Conservation (phyloP, 768 basidiomycete species). For the Tylopilus vinaceipallidus region DNA sequence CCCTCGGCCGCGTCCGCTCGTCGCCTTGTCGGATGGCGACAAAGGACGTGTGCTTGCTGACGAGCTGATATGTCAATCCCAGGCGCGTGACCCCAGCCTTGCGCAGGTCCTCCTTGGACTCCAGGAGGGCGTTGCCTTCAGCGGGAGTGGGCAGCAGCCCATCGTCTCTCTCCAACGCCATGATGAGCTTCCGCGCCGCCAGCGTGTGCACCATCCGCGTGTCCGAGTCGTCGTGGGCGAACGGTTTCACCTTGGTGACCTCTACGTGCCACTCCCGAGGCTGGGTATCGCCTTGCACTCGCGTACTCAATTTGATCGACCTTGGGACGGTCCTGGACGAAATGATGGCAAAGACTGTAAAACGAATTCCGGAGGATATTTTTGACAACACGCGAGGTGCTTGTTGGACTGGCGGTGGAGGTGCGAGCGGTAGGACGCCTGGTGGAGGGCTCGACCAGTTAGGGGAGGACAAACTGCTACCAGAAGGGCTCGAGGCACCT, state of each 20-base stretch:
- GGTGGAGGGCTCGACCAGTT: constrained; percentile 16
- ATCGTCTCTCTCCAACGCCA: constrained; percentile 41
- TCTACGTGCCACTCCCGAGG: constrained; percentile 15
- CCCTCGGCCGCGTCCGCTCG: constrained; percentile 14
- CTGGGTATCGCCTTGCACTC: constrained; percentile 24
- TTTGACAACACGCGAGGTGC: constrained; percentile 30
- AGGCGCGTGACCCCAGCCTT: constrained; percentile 49
- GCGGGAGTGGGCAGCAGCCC: constrained; percentile 33
- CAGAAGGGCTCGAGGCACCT: neutral
- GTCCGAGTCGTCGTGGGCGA: constrained; percentile 11
- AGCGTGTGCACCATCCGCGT: constrained; percentile 49
- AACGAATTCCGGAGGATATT: constrained; percentile 35
- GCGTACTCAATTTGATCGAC: constrained; percentile 28
- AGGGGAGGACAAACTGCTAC: constrained; percentile 8
- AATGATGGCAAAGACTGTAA: constrained; percentile 35
- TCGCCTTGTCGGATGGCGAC: constrained; percentile 46
- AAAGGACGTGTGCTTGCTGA: constrained; percentile 54
- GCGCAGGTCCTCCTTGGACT: constrained; percentile 34
- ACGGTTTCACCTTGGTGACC: constrained; percentile 28
- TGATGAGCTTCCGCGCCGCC: constrained; percentile 53
- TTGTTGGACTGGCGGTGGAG: constrained; percentile 34
- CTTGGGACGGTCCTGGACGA: constrained; percentile 22
- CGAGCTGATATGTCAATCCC: constrained; percentile 50
- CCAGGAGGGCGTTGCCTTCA: constrained; percentile 22
- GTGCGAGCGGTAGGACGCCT: constrained; percentile 29